Base-by-base conservation (phyloP, 768 basidiomycete genomes). In the Tricholoma terreum region DNA sequence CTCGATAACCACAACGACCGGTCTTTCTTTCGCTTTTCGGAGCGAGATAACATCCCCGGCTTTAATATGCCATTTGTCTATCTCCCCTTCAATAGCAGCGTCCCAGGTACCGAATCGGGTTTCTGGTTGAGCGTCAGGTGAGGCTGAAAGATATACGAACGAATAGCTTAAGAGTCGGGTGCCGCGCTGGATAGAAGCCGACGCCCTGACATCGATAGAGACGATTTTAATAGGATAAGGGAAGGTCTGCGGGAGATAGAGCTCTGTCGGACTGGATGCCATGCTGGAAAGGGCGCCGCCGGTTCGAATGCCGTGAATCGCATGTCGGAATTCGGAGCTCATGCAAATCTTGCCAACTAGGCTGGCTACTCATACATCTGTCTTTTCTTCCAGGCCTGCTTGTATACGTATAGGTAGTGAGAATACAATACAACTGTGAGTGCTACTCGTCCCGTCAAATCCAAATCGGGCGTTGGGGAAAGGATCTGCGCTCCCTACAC, bases 101-200 rank as follows among this genome's bases (percentile, higher is more conserved):
- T 98, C 95, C 94, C 94, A 98, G 35, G 88, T 90, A 57, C 92
- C 92, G 68, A 92, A 91, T 58, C 90, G 83, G 56, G 83, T 81
- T 70, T 90, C 89, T 49, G 82, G 78, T 61, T 72, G 72, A 50
- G 77, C 70, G 52, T 77, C 78, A 56, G 79, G 75, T 11, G 69
- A 64, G 53, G 75, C 59, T 43, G 83, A 67, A 57, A 78, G 70
- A 70, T 90, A 77, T 43, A 83, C 80, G 74, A 90, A 95, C 6
- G 90, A 89, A 68, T 94, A 94, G 69, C 85, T 90, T 64, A 98
- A 79, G 33, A 98, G 82, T 61, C 86, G 84, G 49, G 87, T 79
- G 45, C 93, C 92, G 62, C 91, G 85, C 17, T 78, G 67, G 35
- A 98, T 77, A 12, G 74, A 52, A 2, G 76, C 65, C 21, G 75